Evolutionary conservation across 2,329 filamentous ascomycete species (phyloP).

Genomic region (Alternaria sp.): DNA sequence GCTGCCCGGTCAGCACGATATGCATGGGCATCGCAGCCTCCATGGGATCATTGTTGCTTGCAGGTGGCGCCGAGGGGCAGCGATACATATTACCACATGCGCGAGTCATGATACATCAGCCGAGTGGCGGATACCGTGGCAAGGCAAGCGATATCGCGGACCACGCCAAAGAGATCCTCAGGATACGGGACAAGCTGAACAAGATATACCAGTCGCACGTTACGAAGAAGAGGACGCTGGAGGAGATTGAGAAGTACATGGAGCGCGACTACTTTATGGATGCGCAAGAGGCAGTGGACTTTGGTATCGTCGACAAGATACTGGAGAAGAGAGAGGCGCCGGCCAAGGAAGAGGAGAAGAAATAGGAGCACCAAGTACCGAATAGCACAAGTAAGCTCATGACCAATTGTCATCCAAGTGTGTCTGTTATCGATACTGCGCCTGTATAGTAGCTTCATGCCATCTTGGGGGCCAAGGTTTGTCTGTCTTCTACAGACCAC

Average conservation of each 20-base stretch:
- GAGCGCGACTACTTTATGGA: conserved; percentile 95
- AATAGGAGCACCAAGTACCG: not conserved
- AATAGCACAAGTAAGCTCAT: not conserved
- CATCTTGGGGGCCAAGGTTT: not conserved
- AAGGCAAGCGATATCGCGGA: conserved; percentile 87
- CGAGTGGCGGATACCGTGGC: conserved; percentile 74
- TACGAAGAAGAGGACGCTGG: conserved; percentile 75
- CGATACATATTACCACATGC: conserved; percentile 91
- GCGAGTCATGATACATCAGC: conserved; percentile 97
- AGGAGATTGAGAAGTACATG: conserved; percentile 93
- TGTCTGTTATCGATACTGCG: not conserved
- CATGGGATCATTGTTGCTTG: conserved; percentile 90
- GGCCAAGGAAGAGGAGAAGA: conserved; percentile 45
- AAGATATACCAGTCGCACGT: conserved; percentile 87
- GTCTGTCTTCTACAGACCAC: not conserved
- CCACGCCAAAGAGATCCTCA: conserved; percentile 94
- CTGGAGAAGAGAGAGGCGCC: conserved; percentile 66
- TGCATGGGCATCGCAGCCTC: conserved; percentile 93
- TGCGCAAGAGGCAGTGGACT: conserved; percentile 83
- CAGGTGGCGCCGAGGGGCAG: conserved; percentile 83
- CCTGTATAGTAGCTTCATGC: not conserved
- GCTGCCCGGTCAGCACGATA: conserved; percentile 89
- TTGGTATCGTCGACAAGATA: conserved; percentile 93
- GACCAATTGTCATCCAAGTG: not conserved
- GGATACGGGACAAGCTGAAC: conserved; percentile 84